Evolutionary conservation across 1,284 basidiomycete species (phyloP).

Genomic region (Leucoagaricus sp.): DNA sequence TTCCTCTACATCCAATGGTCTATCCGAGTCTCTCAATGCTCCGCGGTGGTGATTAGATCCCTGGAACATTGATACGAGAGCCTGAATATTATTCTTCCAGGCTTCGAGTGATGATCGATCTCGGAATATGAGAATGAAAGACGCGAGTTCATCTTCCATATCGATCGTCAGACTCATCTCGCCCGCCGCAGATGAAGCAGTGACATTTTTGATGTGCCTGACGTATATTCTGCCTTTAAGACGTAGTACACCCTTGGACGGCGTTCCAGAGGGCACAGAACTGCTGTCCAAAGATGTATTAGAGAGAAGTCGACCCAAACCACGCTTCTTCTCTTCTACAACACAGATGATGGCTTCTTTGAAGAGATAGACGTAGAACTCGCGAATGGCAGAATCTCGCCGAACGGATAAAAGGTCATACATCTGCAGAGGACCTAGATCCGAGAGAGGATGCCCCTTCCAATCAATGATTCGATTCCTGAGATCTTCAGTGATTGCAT

Average conservation of each 20-base stretch:
- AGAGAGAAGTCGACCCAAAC: constrained; percentile 70
- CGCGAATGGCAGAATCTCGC: constrained; percentile 82
- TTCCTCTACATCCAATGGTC: constrained; percentile 65
- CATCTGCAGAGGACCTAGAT: constrained; percentile 86
- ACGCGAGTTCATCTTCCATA: constrained; percentile 95
- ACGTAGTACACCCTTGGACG: constrained; percentile 78
- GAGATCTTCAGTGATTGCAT: constrained; percentile 83
- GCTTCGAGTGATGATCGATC: constrained; percentile 86
- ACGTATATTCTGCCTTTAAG: constrained; percentile 96
- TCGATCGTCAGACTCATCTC: constrained; percentile 91
- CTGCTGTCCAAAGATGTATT: constrained; percentile 52
- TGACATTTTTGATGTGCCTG: constrained; percentile 86
- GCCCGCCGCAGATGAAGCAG: constrained; percentile 72
- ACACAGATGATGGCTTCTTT: constrained; percentile 96
- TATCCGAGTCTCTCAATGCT: constrained; percentile 34
- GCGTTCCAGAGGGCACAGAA: constrained; percentile 43
- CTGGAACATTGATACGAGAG: constrained; percentile 70
- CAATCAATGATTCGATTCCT: constrained; percentile 89
- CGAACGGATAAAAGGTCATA: constrained; percentile 90
- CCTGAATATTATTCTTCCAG: constrained; percentile 82
- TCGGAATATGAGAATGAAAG: constrained; percentile 93
- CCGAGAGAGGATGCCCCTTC: constrained; percentile 88
- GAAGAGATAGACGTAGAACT: constrained; percentile 96
- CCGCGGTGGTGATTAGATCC: constrained; percentile 41
- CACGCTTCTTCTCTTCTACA: constrained; percentile 88